Percentiles rank a stretch among this genome's conserved stretches.
These are phyloP conservation scores for Calonectria hawksworthii DNA, from an alignment of 2,329 filamentous ascomycete species.

Conservation along the genomic window DNA sequence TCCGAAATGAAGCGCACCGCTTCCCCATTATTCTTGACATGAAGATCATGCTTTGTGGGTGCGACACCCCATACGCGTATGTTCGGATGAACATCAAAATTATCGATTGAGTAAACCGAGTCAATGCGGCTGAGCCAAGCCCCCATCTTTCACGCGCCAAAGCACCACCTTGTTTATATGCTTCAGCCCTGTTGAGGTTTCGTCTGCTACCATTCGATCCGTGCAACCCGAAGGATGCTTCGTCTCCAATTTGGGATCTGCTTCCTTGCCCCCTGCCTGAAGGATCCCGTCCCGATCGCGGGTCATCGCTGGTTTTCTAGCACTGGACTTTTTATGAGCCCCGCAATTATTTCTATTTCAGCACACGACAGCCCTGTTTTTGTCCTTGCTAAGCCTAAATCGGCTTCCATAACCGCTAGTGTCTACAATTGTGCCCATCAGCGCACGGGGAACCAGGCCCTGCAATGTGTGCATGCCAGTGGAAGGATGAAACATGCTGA, in stretches of 20 bases:
- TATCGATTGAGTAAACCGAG: not conserved
- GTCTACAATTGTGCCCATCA: not conserved
- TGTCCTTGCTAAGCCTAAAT: not conserved
- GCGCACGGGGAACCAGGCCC: not conserved
- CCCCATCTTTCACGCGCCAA: not conserved
- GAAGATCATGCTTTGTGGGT: not conserved
- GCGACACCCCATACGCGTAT: not conserved
- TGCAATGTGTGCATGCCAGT: not conserved
- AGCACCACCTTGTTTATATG: not conserved
- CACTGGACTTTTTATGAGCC: not conserved
- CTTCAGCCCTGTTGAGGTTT: not conserved
- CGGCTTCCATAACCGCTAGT: not conserved
- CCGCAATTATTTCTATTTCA: not conserved
- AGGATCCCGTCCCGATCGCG: not conserved
- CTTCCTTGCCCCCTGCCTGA: not conserved
- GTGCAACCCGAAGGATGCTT: not conserved
- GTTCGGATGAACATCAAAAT: not conserved
- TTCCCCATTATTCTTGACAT: not conserved
- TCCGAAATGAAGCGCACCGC: not conserved
- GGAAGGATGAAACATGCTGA: not conserved
- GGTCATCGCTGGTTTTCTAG: not conserved
- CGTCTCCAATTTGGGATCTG: not conserved
- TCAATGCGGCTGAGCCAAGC: constrained; percentile 5
- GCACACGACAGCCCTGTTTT: not conserved
- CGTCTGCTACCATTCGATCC: not conserved